Base-by-base conservation (phyloP, 192 early-diverging fungal species). In the Gryganskiella cystojenkinii region DNA sequence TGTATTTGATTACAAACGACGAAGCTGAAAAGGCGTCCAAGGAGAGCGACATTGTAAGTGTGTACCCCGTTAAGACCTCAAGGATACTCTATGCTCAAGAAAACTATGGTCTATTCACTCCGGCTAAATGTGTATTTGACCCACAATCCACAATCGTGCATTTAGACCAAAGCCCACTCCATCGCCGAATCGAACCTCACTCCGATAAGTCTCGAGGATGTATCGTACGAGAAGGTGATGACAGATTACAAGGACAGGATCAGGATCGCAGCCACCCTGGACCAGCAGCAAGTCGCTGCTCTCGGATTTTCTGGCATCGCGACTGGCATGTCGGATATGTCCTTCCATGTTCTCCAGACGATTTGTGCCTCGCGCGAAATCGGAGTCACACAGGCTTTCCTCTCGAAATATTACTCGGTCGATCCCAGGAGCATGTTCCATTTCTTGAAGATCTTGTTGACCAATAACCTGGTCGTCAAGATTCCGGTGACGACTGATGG, bases 341-440 rank as follows among this genome's bases (percentile, higher is more conserved):
- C 51, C 13, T 74, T 73, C 25, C 66, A 61, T 6, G 75, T 84
- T 25, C 62, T 91, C 1, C 70, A 80, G 34, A 28, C 58, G 9
- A 84, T 92, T 55, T 84, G 87, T 0, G 60, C 70, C 43, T 34
- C 58, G 6, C 79, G 90, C 30, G 72, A 71, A 5, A 20, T 75
- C 30, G 90, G 90, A 0, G 76, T 82, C 8, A 90, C 87, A 2
- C 89, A 90, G 67, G 71, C 74, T 8, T 87, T 90, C 17, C 58
- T 92, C 27, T 69, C 88, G 0, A 91, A 89, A 55, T 46, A 71
- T 0, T 64, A 85, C 25, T 61, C 81, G 14, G 71, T 90, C 20
- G 90, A 92, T 65, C 89, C 90, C 22, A 69, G 87, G 47, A 86
- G 81, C 31, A 79, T 88, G 28, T 92, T 87, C 59, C 88, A 92